Conservation (phyloP, 139 green algal species). For the Axilococcus clingmanii region DNA sequence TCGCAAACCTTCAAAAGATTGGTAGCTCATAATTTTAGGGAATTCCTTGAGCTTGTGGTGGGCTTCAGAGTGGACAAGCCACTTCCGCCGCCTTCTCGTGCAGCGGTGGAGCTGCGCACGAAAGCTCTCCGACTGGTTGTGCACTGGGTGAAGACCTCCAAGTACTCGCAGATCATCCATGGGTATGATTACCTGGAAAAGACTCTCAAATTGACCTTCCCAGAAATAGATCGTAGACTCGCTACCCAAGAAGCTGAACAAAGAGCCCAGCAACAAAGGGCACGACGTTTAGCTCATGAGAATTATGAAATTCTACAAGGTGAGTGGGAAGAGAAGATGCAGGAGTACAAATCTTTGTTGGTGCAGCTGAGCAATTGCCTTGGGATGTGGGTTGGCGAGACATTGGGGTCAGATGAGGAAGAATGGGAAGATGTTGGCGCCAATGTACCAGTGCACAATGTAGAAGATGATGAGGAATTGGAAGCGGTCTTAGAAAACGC, state of each 20-base stretch:
- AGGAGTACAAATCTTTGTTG: constrained; percentile 2
- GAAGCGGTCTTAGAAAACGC: background rate
- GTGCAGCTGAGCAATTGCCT: constrained; percentile 5
- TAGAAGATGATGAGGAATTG: background rate
- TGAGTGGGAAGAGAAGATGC: constrained; percentile 3
- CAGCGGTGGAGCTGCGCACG: constrained; percentile 17
- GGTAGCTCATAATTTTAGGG: constrained; percentile 8
- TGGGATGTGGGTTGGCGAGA: constrained; percentile 6
- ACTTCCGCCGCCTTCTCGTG: constrained; percentile 21
- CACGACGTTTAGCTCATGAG: background rate
- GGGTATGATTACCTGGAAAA: constrained; percentile 22
- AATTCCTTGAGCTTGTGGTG: constrained; percentile 30
- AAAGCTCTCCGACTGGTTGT: constrained; percentile 16
- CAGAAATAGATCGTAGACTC: constrained; percentile 11
- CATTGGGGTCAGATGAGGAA: background rate
- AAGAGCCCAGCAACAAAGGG: background rate
- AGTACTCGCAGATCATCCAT: constrained; percentile 9
- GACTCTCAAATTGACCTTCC: constrained; percentile 23
- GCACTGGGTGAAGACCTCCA: constrained; percentile 20
- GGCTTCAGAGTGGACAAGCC: constrained; percentile 13
- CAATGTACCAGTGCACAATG: background rate
- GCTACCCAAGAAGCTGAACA: constrained; percentile 6
- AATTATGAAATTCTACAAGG: background rate
- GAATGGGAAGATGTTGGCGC: background rate
- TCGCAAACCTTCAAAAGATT: constrained; percentile 18